Percentiles rank a stretch among this genome's conserved stretches.
These are phyloP conservation scores for Colletotrichum theobromicola DNA, from an alignment of 2,329 filamentous ascomycete species.

Conservation along the genomic window DNA sequence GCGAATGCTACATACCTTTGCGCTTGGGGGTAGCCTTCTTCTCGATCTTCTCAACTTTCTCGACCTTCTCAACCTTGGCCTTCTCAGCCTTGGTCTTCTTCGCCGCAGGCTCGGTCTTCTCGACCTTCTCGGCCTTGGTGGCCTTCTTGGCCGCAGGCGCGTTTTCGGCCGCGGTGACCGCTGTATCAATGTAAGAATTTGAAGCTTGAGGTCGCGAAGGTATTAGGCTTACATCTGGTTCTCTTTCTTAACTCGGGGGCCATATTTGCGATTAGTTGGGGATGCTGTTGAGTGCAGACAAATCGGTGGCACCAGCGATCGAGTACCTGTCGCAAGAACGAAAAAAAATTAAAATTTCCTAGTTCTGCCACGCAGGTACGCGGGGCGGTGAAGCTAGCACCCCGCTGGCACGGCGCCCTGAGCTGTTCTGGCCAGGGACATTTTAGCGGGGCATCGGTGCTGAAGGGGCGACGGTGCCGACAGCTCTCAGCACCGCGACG, in stretches of 20 bases:
- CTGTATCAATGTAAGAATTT: slow-evolving; percentile 14
- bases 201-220: background rate
- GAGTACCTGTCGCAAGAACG: slow-evolving; percentile 18
- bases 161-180: slow-evolving; percentile 37
- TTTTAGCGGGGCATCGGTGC: background rate
- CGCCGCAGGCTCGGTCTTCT: slow-evolving; percentile 10
- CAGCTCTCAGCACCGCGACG: background rate
- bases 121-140: slow-evolving; percentile 15
- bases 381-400: slow-evolving; percentile 14
- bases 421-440: background rate
- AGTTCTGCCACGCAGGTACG: slow-evolving; percentile 19
- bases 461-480: background rate
- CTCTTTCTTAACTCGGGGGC: slow-evolving; percentile 49
- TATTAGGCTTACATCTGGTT: slow-evolving; percentile 31
- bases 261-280: slow-evolving; percentile 36
- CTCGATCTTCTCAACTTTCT: slow-evolving; percentile 31
- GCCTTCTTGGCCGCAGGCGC: slow-evolving; percentile 28
- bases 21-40: slow-evolving; percentile 33
- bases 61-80: slow-evolving; percentile 30
- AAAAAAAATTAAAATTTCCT: slow-evolving; percentile 30
- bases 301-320: background rate
- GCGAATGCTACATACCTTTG: slow-evolving; percentile 35
- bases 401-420: background rate
- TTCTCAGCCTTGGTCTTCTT: slow-evolving; percentile 15
- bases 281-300: slow-evolving; percentile 7